Conservation (phyloP, 2,329 filamentous ascomycete species). For the Fusarium sublunatum region DNA sequence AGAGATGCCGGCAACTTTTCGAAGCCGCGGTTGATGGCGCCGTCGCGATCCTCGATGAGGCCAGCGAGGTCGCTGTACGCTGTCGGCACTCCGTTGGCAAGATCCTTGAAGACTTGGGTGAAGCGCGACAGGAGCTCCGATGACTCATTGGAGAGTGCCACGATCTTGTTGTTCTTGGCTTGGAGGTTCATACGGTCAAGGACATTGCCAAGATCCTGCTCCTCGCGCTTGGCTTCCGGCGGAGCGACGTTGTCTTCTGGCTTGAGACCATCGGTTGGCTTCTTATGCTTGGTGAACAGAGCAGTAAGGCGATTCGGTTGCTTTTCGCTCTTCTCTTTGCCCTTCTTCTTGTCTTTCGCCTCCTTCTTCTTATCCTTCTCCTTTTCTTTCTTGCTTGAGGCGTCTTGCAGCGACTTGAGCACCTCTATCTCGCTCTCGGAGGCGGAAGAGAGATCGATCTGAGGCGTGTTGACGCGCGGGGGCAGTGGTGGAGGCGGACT, state of each 20-base stretch:
- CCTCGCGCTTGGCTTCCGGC: conserved; percentile 61
- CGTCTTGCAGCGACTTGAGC: conserved; percentile 45
- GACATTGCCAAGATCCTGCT: conserved; percentile 80
- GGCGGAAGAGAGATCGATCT: conserved; percentile 54
- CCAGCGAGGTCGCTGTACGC: conserved; percentile 87
- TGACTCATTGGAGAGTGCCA: conserved; percentile 86
- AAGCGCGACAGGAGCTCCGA: conserved; percentile 85
- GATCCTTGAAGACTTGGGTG: conserved; percentile 89
- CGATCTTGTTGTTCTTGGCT: conserved; percentile 85
- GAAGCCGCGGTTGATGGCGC: conserved; percentile 68
- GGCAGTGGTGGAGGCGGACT: conserved; percentile 66
- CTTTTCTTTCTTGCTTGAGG: conserved; percentile 49
- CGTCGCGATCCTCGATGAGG: conserved; percentile 71
- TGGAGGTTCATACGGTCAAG: conserved; percentile 87
- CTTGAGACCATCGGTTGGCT: conserved; percentile 52
- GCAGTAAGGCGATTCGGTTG: conserved; percentile 52
- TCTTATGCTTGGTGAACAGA: conserved; percentile 54
- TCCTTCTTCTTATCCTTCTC: conserved; percentile 30
- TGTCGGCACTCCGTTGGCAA: conserved; percentile 91
- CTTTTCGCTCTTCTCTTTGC: conserved; percentile 49
- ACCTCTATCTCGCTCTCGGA: conserved; percentile 43
- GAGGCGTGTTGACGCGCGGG: conserved; percentile 62
- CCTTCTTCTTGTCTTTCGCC: conserved; percentile 45
- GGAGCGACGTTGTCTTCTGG: conserved; percentile 56
- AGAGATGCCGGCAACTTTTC: conserved; percentile 80